Conservation (phyloP, 1,284 basidiomycete genomes). For the Psilocybe mexicana region DNA sequence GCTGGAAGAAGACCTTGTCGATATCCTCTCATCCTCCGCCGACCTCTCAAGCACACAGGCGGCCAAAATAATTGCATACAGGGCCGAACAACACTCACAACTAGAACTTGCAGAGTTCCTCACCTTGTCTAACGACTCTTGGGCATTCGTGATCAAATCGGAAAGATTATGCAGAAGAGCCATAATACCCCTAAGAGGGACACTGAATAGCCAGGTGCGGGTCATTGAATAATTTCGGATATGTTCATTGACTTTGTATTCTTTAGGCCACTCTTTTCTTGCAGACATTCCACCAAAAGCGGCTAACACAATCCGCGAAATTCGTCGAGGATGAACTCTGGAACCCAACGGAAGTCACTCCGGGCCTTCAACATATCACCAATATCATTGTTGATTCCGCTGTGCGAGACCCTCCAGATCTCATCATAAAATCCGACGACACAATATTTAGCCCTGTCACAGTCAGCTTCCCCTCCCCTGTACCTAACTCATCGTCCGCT, state of each 20-base stretch:
- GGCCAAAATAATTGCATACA: slow-evolving; percentile 75
- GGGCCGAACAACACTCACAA: slow-evolving; percentile 77
- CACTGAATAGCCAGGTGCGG: slow-evolving; percentile 76
- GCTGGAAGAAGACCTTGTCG: slow-evolving; percentile 62
- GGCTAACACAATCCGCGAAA: slow-evolving; percentile 83
- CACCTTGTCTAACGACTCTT: slow-evolving; percentile 80
- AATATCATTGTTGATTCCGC: slow-evolving; percentile 81
- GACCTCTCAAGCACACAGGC: slow-evolving; percentile 84
- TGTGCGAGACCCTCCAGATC: slow-evolving; percentile 76
- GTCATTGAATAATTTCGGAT: not conserved
- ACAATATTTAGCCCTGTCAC: slow-evolving; percentile 28
- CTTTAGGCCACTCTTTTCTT: slow-evolving; percentile 90
- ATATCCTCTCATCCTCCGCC: slow-evolving; percentile 77
- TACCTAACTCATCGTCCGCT: slow-evolving; percentile 17
- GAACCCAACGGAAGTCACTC: slow-evolving; percentile 78
- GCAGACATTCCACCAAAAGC: slow-evolving; percentile 81
- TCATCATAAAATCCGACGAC: slow-evolving; percentile 44
- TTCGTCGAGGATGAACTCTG: slow-evolving; percentile 92
- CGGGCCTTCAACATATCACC: slow-evolving; percentile 67
- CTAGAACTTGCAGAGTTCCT: slow-evolving; percentile 79
- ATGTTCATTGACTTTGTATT: not conserved
- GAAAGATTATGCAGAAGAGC: slow-evolving; percentile 86
- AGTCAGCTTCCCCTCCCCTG: slow-evolving; percentile 19
- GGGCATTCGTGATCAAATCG: slow-evolving; percentile 87
- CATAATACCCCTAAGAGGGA: slow-evolving; percentile 89